These are phyloP conservation scores for Diaporthe sp. DNA, from an alignment of 2,329 filamentous ascomycete genomes.

Conservation along the genomic window DNA sequence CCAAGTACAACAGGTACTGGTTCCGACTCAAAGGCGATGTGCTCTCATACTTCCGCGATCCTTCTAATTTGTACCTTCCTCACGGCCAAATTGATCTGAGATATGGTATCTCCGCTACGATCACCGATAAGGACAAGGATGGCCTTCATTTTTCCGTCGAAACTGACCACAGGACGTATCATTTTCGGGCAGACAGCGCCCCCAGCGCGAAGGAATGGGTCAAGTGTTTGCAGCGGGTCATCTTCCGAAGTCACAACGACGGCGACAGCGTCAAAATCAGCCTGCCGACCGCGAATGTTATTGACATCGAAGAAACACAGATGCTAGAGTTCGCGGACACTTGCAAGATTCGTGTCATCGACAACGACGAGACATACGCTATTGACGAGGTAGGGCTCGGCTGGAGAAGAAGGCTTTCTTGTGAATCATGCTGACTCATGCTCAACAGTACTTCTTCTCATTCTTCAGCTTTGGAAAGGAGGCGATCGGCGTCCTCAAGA, in stretches of 20 bases:
- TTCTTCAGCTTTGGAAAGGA: slow-evolving; percentile 91
- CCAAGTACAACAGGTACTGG: slow-evolving; percentile 91
- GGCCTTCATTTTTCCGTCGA: slow-evolving; percentile 82
- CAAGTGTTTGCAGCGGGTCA: slow-evolving; percentile 91
- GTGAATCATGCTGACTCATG: slow-evolving; percentile 44
- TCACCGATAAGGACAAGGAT: slow-evolving; percentile 84
- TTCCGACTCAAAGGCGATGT: slow-evolving; percentile 94
- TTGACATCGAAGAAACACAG: slow-evolving; percentile 92
- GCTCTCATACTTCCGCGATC: slow-evolving; percentile 87
- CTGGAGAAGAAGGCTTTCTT: too few species aligned
- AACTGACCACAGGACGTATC: slow-evolving; percentile 85
- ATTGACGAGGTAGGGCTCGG: slow-evolving; percentile 82
- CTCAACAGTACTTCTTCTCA: slow-evolving; percentile 89
- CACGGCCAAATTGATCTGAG: slow-evolving; percentile 92
- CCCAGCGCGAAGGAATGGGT: slow-evolving; percentile 97
- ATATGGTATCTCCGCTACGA: slow-evolving; percentile 88
- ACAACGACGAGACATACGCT: slow-evolving; percentile 93
- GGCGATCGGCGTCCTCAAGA: slow-evolving; percentile 82
- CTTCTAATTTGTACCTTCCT: slow-evolving; percentile 90
- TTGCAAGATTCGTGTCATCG: slow-evolving; percentile 91
- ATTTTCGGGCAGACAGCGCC: slow-evolving; percentile 89
- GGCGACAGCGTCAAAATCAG: slow-evolving; percentile 98
- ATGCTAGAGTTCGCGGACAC: slow-evolving; percentile 95
- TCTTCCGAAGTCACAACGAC: slow-evolving; percentile 95
- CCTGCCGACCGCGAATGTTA: slow-evolving; percentile 86